Conservation (phyloP, 2,329 filamentous ascomycete species). For the Ophiostoma triangulosporum region DNA sequence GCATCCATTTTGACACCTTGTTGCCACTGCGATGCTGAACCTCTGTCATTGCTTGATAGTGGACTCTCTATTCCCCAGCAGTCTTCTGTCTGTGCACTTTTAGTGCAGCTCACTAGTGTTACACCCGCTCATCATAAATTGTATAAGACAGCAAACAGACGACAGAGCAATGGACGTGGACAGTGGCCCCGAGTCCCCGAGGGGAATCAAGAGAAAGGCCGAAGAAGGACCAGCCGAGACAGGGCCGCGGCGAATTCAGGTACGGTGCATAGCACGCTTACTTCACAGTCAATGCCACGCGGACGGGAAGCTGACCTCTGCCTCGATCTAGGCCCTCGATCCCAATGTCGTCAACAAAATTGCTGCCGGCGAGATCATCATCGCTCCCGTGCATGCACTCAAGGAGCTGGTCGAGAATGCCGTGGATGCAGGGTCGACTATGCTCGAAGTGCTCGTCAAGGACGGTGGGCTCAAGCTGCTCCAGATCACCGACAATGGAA, state of each 20-base stretch:
- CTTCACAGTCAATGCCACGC: neutral
- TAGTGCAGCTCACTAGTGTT: too few species aligned
- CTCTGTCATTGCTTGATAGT: too few species aligned
- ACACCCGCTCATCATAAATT: too few species aligned
- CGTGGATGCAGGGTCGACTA: slow-evolving; percentile 90
- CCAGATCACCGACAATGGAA: slow-evolving; percentile 95
- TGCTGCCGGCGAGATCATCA: slow-evolving; percentile 94
- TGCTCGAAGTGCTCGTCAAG: slow-evolving; percentile 81
- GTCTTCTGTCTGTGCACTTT: too few species aligned
- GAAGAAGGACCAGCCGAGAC: neutral
- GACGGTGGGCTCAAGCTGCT: slow-evolving; percentile 89
- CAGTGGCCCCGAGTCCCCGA: neutral
- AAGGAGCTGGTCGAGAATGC: slow-evolving; percentile 97
- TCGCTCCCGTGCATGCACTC: slow-evolving; percentile 86
- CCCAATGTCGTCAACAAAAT: slow-evolving; percentile 97
- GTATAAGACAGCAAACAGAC: too few species aligned
- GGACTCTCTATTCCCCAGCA: too few species aligned
- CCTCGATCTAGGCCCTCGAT: slow-evolving; percentile 55
- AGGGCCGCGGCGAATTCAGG: slow-evolving; percentile 31
- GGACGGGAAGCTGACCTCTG: neutral
- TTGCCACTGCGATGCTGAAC: too few species aligned
- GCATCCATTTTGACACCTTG: neutral
- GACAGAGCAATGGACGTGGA: neutral
- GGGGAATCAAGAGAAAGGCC: slow-evolving; percentile 10
- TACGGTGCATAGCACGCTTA: slow-evolving; percentile 16